Conservation (phyloP, 257 asterid genomes). For the Rehmannia glutinosa region DNA sequence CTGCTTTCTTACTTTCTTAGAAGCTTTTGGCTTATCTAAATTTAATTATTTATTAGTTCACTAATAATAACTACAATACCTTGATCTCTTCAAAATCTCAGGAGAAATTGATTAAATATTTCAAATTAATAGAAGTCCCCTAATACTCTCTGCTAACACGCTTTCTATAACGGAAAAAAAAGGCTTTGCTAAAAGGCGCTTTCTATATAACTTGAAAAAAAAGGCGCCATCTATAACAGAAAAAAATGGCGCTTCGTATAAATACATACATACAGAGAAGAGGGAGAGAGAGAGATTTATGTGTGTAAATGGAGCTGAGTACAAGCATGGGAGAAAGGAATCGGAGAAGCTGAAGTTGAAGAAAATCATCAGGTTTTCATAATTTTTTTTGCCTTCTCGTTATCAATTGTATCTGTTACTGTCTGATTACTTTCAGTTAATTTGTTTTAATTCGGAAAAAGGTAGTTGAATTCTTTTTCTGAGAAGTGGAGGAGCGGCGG, state of each 20-base stretch:
- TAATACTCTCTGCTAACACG: too few species aligned
- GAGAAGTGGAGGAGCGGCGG: neutral
- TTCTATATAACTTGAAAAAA: too few species aligned
- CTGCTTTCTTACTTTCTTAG: conserved; percentile 34
- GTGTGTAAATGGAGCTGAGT: conserved; percentile 20
- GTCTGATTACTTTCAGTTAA: neutral
- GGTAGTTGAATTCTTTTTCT: conserved; percentile 15
- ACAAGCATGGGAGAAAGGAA: conserved; percentile 12
- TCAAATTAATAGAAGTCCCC: conserved; percentile 21
- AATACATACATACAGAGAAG: neutral
- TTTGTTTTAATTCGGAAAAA: neutral
- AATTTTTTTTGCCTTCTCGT: neutral
- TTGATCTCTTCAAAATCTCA: conserved; percentile 23
- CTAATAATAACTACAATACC: conserved; percentile 18
- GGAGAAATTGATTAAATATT: neutral
- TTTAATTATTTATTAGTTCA: neutral
- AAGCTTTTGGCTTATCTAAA: conserved; percentile 29
- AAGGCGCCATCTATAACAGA: too few species aligned
- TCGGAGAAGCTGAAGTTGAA: conserved; percentile 10
- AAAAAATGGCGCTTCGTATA: too few species aligned
- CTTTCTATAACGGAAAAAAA: neutral
- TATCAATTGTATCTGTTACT: neutral
- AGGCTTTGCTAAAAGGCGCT: neutral
- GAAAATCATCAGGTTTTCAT: conserved; percentile 7
- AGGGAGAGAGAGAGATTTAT: neutral